Percentiles rank a stretch among this genome's conserved stretches.
Conservation (phyloP, 495 filamentous ascomycete species). For the Halenospora varia region DNA sequence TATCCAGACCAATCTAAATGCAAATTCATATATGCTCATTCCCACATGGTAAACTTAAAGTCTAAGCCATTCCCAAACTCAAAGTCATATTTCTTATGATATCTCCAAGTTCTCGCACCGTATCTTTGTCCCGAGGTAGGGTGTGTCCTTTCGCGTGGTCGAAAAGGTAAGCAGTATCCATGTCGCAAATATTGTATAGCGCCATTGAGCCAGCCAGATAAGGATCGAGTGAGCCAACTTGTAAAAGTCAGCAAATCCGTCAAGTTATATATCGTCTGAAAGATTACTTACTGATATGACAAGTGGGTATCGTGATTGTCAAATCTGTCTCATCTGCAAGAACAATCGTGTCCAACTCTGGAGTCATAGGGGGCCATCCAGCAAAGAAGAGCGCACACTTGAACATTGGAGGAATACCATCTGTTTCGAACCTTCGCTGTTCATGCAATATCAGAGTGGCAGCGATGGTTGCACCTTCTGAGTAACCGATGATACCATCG, state of each 20-base stretch:
- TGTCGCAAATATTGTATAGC: slow-evolving; percentile 53
- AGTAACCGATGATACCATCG: slow-evolving; percentile 52
- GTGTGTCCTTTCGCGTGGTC: slow-evolving; percentile 55
- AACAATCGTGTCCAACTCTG: slow-evolving; percentile 34
- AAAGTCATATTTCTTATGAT: slow-evolving; percentile 9
- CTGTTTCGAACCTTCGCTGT: slow-evolving; percentile 29
- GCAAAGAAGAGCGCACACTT: slow-evolving; percentile 54
- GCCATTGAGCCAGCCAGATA: slow-evolving; percentile 47
- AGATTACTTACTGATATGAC: slow-evolving; percentile 47
- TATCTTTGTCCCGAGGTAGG: slow-evolving; percentile 46
- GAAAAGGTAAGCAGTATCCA: slow-evolving; percentile 43
- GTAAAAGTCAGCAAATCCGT: slow-evolving; percentile 16
- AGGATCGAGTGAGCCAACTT: slow-evolving; percentile 50
- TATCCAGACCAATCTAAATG: neutral
- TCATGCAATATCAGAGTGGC: slow-evolving; percentile 51
- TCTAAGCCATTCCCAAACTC: slow-evolving; percentile 3
- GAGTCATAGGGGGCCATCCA: slow-evolving; percentile 48
- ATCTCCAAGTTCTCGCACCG: slow-evolving; percentile 35
- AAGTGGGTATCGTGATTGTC: slow-evolving; percentile 48
- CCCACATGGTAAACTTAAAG: no score
- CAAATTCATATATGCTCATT: no score
- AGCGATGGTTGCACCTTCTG: slow-evolving; percentile 57
- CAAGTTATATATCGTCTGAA: neutral
- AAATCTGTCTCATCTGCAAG: slow-evolving; percentile 43
- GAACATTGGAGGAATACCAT: slow-evolving; percentile 39